Evolutionary conservation across 768 basidiomycete genomes (phyloP), one percentile per base, ranked within the genome.

Genomic region (Cystoderma amianthinum): DNA sequence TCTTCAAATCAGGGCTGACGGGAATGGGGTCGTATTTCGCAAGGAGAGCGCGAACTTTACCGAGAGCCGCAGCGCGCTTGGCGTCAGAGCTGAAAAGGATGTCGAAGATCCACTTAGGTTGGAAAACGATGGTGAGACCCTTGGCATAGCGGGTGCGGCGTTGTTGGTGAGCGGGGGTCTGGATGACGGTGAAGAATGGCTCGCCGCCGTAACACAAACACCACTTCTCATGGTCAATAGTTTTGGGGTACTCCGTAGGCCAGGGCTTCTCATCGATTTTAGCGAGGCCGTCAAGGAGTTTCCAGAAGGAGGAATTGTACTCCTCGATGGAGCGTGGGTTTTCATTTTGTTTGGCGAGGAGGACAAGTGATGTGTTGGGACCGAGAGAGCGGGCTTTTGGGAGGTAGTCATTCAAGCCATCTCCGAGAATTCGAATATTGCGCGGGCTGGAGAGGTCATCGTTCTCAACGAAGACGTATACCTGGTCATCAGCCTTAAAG

Each of bases 71-170:
- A 16, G 39, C 42, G 3, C 51, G 51, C 20, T 50, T 50, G 11
- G 49, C 51, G 13, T 53, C 44, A 9, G 38, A 43, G 44, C 49
- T 50, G 41, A 50, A 53, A 11, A 53, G 33, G 20, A 53, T 53
- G 19, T 53, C 51, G 40, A 53, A 53, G 23, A 53, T 53, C 51
- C 49, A 53, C 36, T 53, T 50, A n/a, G 51, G 51, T 28, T 53
- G 51, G 47, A 53, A 53, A 18, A 53, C 51, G 28, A 50, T 50
- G 20, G 47, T 45, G 16, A 50, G 39, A n/a, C 49, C 51, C 32
- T 50, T 50, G n/a, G 49, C 46, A 23, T 42, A 47, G 32, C 51
- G 44, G 3, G 44, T 48, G 11, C 45, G 49, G 43, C 49, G 51
- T 11, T 40, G 35, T 30, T 48, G 46, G 28, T 50, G 49, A 5